These are phyloP conservation scores for Silene conica DNA, from an alignment of 148 eudicot genomes.

Conservation along the genomic window DNA sequence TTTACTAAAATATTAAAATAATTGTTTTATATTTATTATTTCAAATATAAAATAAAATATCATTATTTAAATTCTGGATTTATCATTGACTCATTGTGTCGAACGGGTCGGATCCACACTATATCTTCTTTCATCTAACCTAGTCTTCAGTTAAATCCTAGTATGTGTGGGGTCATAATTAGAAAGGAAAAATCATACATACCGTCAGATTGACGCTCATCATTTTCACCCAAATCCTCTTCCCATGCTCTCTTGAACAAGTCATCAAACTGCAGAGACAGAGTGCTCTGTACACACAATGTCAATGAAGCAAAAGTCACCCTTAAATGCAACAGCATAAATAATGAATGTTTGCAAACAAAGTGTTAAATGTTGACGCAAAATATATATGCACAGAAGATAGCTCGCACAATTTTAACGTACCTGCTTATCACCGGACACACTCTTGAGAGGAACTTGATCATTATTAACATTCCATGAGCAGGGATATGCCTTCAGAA, in stretches of 20 bases:
- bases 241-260: slow-evolving; percentile 95
- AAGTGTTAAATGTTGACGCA: neutral
- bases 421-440: slow-evolving; percentile 50
- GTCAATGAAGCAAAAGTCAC: slow-evolving; percentile 4
- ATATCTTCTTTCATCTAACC: neutral
- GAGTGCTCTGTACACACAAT: slow-evolving; percentile 48
- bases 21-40: too few relatives aligned
- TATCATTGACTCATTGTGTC: too few relatives aligned
- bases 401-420: slow-evolving; percentile 22
- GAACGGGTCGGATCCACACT: too few relatives aligned
- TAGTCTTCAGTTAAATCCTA: neutral
- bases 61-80: too few relatives aligned
- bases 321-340: neutral
- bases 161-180: neutral
- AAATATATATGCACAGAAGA: neutral
- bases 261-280: slow-evolving; percentile 87
- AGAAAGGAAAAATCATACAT: slow-evolving; percentile 21
- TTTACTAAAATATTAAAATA: too few relatives aligned
- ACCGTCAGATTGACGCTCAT: slow-evolving; percentile 46
- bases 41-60: too few relatives aligned
- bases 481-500: slow-evolving; percentile 55
- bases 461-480: slow-evolving; percentile 58
- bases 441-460: slow-evolving; percentile 28
- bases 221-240: slow-evolving; percentile 48
- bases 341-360: neutral